These are phyloP conservation scores for Boletus mariae DNA, from an alignment of 1,284 basidiomycete genomes.

Conservation along the genomic window DNA sequence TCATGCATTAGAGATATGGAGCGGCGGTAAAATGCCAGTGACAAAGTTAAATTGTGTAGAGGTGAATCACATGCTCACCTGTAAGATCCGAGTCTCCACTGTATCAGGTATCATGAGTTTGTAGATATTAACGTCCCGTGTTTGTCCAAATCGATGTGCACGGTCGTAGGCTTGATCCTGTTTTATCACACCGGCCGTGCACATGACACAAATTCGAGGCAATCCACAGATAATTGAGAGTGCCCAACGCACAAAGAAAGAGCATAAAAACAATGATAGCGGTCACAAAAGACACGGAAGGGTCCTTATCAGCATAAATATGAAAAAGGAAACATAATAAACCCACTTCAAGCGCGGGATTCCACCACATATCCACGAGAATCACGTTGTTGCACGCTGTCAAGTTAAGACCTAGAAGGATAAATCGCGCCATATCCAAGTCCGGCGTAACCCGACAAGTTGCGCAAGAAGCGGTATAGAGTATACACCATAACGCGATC, in stretches of 20 bases:
- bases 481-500: too few relatives aligned
- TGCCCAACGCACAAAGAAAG: neutral
- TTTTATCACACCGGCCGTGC: slow-evolving; percentile 1
- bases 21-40: neutral
- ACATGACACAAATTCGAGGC: neutral
- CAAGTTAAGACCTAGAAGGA: slow-evolving; percentile 74
- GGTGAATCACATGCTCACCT: slow-evolving; percentile 35
- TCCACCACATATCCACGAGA: slow-evolving; percentile 95
- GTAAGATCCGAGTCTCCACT: slow-evolving; percentile 86
- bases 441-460: neutral
- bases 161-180: slow-evolving; percentile 93
- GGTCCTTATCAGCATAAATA: slow-evolving; percentile 10
- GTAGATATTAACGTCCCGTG: slow-evolving; percentile 83
- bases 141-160: slow-evolving; percentile 87
- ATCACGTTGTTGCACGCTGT: slow-evolving; percentile 95
- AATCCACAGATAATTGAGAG: neutral
- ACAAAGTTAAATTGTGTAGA: neutral
- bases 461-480: neutral
- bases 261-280: neutral
- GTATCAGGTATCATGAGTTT: slow-evolving; percentile 89
- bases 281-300: neutral
- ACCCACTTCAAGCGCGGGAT: slow-evolving; percentile 76
- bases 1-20: neutral
- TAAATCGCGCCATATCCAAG: slow-evolving; percentile 1
- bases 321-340: neutral